A percentile compares a stretch with the other conserved stretches of the same genome.
Conservation (phyloP, 2,329 filamentous ascomycete species). For the Teratosphaeria gauchensis region DNA sequence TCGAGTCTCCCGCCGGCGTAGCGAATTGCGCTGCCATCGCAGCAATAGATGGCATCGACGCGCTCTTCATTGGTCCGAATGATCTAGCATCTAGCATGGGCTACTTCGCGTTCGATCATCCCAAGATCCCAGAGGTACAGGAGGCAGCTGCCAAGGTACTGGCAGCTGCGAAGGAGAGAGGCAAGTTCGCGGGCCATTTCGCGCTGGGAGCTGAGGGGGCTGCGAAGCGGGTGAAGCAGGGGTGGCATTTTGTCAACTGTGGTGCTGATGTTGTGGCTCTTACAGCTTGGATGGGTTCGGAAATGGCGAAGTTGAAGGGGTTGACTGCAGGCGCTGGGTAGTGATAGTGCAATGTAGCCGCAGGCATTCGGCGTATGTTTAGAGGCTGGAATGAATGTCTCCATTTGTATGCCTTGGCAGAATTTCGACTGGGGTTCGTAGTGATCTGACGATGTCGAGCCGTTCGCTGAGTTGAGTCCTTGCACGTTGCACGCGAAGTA, state of each 20-base stretch:
- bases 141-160: slow-evolving; percentile 7
- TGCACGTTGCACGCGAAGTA: too few species aligned
- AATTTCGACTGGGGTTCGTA: too few species aligned
- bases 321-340: background rate
- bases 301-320: slow-evolving; percentile 4
- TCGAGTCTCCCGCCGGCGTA: slow-evolving; percentile 32
- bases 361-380: too few species aligned
- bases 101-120: slow-evolving; percentile 8
- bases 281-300: slow-evolving; percentile 6
- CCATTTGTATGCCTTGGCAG: too few species aligned
- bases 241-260: slow-evolving; percentile 10
- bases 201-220: slow-evolving; percentile 7
- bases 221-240: slow-evolving; percentile 3
- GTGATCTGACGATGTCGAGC: too few species aligned
- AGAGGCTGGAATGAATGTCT: too few species aligned
- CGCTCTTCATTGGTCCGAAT: slow-evolving; percentile 40
- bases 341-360: background rate
- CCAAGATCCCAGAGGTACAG: slow-evolving; percentile 7
- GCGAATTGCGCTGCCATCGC: slow-evolving; percentile 37
- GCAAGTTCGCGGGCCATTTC: slow-evolving; percentile 9
- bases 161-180: slow-evolving; percentile 5
- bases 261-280: slow-evolving; percentile 9
- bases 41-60: slow-evolving; percentile 40
- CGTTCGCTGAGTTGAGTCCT: too few species aligned
- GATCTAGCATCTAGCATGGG: slow-evolving; percentile 34